phyloP scores from a whole-genome alignment of 805 yeast genomes.

The Metschnikowia henanensis region DNA sequence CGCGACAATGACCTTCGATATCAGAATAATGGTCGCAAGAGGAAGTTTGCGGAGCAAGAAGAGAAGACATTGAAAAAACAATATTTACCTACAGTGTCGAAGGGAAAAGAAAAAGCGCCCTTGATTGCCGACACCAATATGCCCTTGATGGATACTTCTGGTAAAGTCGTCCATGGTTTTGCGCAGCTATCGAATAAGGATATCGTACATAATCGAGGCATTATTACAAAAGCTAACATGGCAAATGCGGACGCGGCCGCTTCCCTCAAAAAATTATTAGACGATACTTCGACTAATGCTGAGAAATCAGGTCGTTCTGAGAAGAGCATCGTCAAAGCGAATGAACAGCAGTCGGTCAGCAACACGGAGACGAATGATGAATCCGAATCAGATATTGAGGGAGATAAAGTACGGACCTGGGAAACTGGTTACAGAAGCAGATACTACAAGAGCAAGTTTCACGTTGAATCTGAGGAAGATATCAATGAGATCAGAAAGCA shows the following conservation, averaged over 20 bases:
- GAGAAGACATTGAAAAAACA: conserved; percentile 45
- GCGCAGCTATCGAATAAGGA: conserved; percentile 70
- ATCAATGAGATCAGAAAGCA: conserved; percentile 53
- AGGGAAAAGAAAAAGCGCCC: conserved; percentile 78
- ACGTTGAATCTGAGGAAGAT: conserved; percentile 52
- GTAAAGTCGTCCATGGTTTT: conserved; percentile 64
- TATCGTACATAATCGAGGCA: conserved; percentile 60
- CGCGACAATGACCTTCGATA: conserved; percentile 70
- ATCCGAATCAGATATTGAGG: conserved; percentile 35
- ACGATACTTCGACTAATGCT: conserved; percentile 20
- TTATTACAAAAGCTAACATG: conserved; percentile 66
- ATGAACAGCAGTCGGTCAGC: conserved; percentile 19
- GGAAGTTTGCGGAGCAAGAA: conserved; percentile 49
- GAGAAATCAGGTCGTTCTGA: conserved; percentile 30
- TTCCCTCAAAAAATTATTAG: conserved; percentile 44
- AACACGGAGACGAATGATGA: conserved; percentile 23
- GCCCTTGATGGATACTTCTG: conserved; percentile 76
- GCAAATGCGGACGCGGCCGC: conserved; percentile 73
- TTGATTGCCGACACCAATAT: conserved; percentile 64
- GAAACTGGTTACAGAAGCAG: conserved; percentile 86
- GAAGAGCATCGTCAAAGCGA: conserved; percentile 25
- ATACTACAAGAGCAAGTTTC: conserved; percentile 77
- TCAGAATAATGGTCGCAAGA: conserved; percentile 61
- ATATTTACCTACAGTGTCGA: conserved; percentile 53
- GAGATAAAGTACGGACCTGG: conserved; percentile 55